Percentiles rank a stretch among this genome's conserved stretches.
Evolutionary conservation across 352 stramenopile genomes (phyloP).

Genomic region (Phytophthora palmivora): DNA sequence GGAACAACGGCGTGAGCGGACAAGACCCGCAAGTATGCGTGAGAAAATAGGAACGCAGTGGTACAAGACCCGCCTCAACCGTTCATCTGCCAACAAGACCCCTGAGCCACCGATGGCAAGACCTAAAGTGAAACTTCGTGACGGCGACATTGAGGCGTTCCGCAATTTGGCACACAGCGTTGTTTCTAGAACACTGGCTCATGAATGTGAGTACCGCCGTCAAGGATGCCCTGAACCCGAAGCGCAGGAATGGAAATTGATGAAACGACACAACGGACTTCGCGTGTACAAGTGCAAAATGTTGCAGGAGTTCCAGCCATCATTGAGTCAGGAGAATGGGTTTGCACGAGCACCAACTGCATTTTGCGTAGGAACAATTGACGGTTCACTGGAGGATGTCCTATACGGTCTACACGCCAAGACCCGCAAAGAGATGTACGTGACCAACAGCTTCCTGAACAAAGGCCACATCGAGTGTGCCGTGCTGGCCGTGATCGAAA

Average conservation of each 20-base stretch:
- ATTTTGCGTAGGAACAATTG: constrained; percentile 31
- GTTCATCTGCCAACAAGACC: constrained; percentile 8
- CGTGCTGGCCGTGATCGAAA: constrained; percentile 36
- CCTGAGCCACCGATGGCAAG: constrained; percentile 14
- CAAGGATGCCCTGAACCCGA: constrained; percentile 27
- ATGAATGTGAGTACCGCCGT: constrained; percentile 44
- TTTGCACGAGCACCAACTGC: constrained; percentile 10
- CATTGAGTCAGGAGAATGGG: constrained; percentile 18
- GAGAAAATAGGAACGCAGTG: constrained; percentile 20
- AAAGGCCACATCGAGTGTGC: constrained; percentile 29
- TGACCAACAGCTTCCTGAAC: constrained; percentile 22
- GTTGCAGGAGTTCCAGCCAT: constrained; percentile 17
- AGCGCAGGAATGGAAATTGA: constrained; percentile 29
- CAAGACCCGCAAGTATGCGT: constrained; percentile 19
- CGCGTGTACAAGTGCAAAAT: constrained; percentile 27
- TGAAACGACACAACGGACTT: constrained; percentile 33
- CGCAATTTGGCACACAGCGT: constrained; percentile 41
- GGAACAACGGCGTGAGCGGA: constrained; percentile 5
- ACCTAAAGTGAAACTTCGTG: constrained; percentile 30
- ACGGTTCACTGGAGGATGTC: constrained; percentile 30
- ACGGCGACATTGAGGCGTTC: constrained; percentile 35
- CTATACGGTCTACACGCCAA: constrained; percentile 36
- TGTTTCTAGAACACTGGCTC: constrained; percentile 42
- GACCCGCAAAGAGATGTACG: constrained; percentile 31
- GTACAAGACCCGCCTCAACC: constrained; percentile 14